Evolutionary conservation across 1,139 yeast genomes (phyloP).

Genomic region (Blastobotrys ciferrii): DNA sequence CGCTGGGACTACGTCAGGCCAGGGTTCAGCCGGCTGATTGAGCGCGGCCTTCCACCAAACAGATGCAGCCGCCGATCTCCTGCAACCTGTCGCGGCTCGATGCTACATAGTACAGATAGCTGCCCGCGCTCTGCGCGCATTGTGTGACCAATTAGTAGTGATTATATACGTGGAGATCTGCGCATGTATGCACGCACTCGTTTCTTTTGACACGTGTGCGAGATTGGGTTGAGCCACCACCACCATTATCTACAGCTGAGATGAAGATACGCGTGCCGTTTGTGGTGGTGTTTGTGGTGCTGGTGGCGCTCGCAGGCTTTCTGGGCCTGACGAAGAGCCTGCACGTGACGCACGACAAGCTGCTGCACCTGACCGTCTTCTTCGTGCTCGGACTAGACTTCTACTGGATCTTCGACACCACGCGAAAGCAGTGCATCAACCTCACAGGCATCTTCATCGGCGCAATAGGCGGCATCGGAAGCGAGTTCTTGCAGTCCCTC

Average conservation of each 20-base stretch:
- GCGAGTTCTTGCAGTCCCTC: constrained; percentile 49
- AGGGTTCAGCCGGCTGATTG: background rate
- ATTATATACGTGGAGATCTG: too few relatives aligned
- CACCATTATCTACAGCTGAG: too few relatives aligned
- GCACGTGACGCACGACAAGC: constrained; percentile 51
- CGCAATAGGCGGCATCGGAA: constrained; percentile 46
- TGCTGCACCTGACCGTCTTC: constrained; percentile 51
- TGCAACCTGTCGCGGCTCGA: too few relatives aligned
- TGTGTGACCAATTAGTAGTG: too few relatives aligned
- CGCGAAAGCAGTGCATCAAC: constrained; percentile 42
- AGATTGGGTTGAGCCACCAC: too few relatives aligned
- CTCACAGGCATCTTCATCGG: constrained; percentile 49
- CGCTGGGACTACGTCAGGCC: background rate
- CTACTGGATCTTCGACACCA: constrained; percentile 53
- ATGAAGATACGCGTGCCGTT: constrained; percentile 22
- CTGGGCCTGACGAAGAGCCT: constrained; percentile 52
- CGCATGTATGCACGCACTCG: too few relatives aligned
- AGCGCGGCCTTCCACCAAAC: too few relatives aligned
- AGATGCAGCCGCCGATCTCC: too few relatives aligned
- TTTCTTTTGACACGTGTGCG: too few relatives aligned
- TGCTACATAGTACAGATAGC: too few relatives aligned
- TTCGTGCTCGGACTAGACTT: constrained; percentile 51
- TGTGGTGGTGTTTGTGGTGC: constrained; percentile 32
- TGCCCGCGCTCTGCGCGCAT: too few relatives aligned
- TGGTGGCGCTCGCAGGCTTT: constrained; percentile 33